Evolutionary conservation across 768 basidiomycete species (phyloP).

Genomic region (Xanthoconium stramineum): DNA sequence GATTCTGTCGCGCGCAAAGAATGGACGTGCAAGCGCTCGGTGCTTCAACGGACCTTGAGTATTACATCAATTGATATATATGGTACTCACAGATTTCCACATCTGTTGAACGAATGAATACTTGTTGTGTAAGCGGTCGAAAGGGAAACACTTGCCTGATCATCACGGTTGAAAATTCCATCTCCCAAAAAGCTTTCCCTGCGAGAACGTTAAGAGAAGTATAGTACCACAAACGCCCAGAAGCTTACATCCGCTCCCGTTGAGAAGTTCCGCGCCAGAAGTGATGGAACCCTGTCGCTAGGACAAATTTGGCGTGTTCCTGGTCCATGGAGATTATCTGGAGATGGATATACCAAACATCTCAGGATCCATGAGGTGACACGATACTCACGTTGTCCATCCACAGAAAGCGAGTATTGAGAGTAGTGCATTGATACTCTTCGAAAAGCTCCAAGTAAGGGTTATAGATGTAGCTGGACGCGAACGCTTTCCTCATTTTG

Average conservation of each 20-base stretch:
- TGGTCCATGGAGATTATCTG: slow-evolving; percentile 77
- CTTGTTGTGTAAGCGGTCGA: background rate
- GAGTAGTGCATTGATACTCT: slow-evolving; percentile 67
- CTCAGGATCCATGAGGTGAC: background rate
- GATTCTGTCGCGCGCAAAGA: slow-evolving; percentile 70
- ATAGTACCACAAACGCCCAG: background rate
- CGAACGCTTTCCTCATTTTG: slow-evolving; percentile 50
- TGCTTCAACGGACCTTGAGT: slow-evolving; percentile 42
- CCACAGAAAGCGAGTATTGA: slow-evolving; percentile 70
- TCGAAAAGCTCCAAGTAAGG: slow-evolving; percentile 65
- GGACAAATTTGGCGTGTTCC: slow-evolving; percentile 60
- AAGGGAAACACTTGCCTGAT: slow-evolving; percentile 43
- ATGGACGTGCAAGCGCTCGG: slow-evolving; percentile 64
- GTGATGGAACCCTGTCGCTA: slow-evolving; percentile 60
- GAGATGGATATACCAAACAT: background rate
- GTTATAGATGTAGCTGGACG: slow-evolving; percentile 58
- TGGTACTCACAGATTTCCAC: slow-evolving; percentile 59
- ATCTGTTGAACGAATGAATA: slow-evolving; percentile 31
- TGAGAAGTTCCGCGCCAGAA: slow-evolving; percentile 67
- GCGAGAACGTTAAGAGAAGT: slow-evolving; percentile 12
- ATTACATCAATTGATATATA: background rate
- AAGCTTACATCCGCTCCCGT: slow-evolving; percentile 61
- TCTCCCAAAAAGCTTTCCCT: slow-evolving; percentile 59
- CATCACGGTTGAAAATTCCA: slow-evolving; percentile 78
- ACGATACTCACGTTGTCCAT: slow-evolving; percentile 52